phyloP scores from a whole-genome alignment of 2,329 filamentous ascomycete species.

The Westerdykella sp. region DNA sequence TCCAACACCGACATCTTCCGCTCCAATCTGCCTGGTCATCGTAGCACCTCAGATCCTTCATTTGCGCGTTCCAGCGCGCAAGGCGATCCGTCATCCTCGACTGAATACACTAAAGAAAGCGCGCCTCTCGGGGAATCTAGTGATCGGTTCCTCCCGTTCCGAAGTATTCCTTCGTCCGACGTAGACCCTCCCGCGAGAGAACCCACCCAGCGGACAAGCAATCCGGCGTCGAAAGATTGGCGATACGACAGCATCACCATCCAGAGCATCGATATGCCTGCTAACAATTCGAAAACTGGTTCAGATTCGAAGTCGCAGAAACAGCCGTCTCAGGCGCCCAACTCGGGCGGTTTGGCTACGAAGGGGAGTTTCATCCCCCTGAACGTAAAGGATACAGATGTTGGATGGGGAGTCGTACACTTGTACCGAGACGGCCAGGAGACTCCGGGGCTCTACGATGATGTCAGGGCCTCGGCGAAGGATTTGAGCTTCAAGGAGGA shows the following conservation, averaged over 20 bases:
- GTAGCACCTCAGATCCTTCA: slow-evolving; percentile 32
- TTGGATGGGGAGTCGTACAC: slow-evolving; percentile 90
- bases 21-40: slow-evolving; percentile 39
- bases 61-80: not conserved
- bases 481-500: slow-evolving; percentile 42
- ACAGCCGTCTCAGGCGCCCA: slow-evolving; percentile 41
- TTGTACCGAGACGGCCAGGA: slow-evolving; percentile 83
- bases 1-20: slow-evolving; percentile 43
- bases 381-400: slow-evolving; percentile 64
- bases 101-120: slow-evolving; percentile 23
- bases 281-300: slow-evolving; percentile 28
- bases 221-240: slow-evolving; percentile 57
- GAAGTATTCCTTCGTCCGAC: slow-evolving; percentile 26
- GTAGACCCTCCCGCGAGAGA: slow-evolving; percentile 32
- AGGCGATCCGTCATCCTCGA: slow-evolving; percentile 10
- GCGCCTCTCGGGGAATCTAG: slow-evolving; percentile 8
- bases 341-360: slow-evolving; percentile 59
- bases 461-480: slow-evolving; percentile 37
- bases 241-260: slow-evolving; percentile 73
- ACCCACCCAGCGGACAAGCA: slow-evolving; percentile 18
- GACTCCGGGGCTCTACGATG: slow-evolving; percentile 55
- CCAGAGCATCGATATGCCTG: slow-evolving; percentile 70
- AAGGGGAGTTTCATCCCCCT: slow-evolving; percentile 74
- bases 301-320: slow-evolving; percentile 29
- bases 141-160: slow-evolving; percentile 25